Conservation (phyloP, 805 yeast species). For the Nakazawaea sp. region DNA sequence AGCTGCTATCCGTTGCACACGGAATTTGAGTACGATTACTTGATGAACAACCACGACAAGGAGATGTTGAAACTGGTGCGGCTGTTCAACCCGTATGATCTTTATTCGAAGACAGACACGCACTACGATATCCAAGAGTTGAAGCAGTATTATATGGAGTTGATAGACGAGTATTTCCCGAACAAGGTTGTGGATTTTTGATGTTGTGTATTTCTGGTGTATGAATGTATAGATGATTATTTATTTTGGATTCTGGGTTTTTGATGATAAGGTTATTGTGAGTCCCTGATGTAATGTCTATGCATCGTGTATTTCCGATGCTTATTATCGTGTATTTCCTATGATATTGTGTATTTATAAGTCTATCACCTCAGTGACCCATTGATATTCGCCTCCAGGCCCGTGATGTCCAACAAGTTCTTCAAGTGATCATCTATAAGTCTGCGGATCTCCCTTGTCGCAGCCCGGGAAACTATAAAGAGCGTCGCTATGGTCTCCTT, state of each 20-base stretch:
- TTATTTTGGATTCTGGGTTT: too few species aligned
- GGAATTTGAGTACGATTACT: conserved; percentile 55
- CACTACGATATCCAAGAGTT: conserved; percentile 40
- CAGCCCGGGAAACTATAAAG: too few species aligned
- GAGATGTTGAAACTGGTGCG: conserved; percentile 57
- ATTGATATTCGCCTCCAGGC: conserved; percentile 4
- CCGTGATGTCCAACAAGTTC: conserved; percentile 2
- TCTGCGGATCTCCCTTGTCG: too few species aligned
- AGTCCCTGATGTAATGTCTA: too few species aligned
- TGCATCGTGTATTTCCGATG: too few species aligned
- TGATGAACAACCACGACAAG: conserved; percentile 58
- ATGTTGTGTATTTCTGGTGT: conserved; percentile 8
- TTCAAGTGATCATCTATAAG: conserved; percentile 7
- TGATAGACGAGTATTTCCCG: conserved; percentile 66
- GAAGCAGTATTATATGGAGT: conserved; percentile 51
- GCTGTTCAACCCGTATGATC: conserved; percentile 62
- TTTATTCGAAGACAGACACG: conserved; percentile 55
- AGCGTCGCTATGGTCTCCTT: too few species aligned
- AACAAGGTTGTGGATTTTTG: conserved; percentile 47
- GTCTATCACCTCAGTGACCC: neutral
- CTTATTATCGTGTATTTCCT: too few species aligned
- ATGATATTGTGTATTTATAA: too few species aligned
- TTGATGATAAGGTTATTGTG: too few species aligned
- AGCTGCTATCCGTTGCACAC: conserved; percentile 76
- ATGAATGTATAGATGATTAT: too few species aligned